Evolutionary conservation across 176 grass and related monocot genomes (phyloP).

Genomic region (Juncus inflexus): DNA sequence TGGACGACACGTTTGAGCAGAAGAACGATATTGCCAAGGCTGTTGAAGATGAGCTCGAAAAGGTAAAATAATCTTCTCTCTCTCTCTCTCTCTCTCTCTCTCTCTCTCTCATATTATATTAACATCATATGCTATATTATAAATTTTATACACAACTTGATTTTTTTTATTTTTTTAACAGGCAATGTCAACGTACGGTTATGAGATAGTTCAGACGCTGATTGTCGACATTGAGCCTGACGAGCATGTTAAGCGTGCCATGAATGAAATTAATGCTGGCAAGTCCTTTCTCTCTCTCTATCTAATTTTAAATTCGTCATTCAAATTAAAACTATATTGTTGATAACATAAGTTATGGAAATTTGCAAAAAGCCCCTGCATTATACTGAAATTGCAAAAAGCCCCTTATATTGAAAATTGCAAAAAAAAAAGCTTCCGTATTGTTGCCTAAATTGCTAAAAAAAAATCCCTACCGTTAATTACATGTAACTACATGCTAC

Average conservation of each 20-base stretch:
- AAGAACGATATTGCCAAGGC: slow-evolving; percentile 85
- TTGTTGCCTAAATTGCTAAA: no score
- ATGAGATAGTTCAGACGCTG: slow-evolving; percentile 82
- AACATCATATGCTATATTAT: no score
- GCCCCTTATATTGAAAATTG: no score
- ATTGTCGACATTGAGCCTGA: slow-evolving; percentile 89
- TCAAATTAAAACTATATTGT: background rate
- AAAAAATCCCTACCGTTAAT: no score
- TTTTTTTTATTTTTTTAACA: slow-evolving; percentile 27
- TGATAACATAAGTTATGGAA: no score
- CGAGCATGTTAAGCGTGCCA: slow-evolving; percentile 70
- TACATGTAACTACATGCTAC: no score
- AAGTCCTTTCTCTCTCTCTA: slow-evolving; percentile 15
- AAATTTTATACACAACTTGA: background rate
- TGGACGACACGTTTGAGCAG: slow-evolving; percentile 83
- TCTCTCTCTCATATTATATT: no score
- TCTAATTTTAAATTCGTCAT: background rate
- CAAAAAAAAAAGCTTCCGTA: no score
- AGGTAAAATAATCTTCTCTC: slow-evolving; percentile 26
- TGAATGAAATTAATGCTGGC: slow-evolving; percentile 95
- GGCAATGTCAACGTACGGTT: slow-evolving; percentile 87
- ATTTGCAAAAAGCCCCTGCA: no score
- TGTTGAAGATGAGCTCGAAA: slow-evolving; percentile 85
- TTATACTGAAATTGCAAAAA: no score
- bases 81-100: no score